Percentiles rank a stretch among this genome's conserved stretches.
Conservation (phyloP, 306 rosid species). For the Quercus dentata region DNA sequence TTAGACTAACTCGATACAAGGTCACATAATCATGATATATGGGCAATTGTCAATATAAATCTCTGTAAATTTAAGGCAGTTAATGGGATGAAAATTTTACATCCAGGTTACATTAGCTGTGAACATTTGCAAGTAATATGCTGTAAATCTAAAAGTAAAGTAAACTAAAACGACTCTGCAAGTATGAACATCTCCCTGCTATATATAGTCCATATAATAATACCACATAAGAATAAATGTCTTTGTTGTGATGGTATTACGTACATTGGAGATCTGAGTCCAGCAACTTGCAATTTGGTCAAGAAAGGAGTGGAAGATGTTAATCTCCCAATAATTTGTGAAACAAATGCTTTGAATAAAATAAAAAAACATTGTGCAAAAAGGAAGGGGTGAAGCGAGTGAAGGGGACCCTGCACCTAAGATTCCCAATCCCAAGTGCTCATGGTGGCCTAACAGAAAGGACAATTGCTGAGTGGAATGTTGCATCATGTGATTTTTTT, state of each 20-base stretch:
- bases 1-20: neutral
- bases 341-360: neutral
- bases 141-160: neutral
- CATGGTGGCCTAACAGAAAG: neutral
- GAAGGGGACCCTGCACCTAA: constrained; percentile 4
- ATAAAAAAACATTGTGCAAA: neutral
- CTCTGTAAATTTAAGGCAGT: neutral
- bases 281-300: too few relatives aligned
- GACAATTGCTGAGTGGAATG: constrained; percentile 9
- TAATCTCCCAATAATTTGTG: too few relatives aligned
- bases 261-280: too few relatives aligned
- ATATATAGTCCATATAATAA: too few relatives aligned
- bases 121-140: neutral
- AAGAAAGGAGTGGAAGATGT: too few relatives aligned
- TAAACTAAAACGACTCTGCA: neutral
- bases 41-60: neutral
- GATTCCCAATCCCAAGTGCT: neutral
- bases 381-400: neutral
- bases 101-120: neutral
- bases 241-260: too few relatives aligned
- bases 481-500: constrained; percentile 2
- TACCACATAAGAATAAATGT: too few relatives aligned
- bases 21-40: neutral
- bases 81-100: neutral
- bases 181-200: neutral